Evolutionary conservation across 2,329 filamentous ascomycete genomes (phyloP), one percentile per base, ranked within the genome.

Genomic region (Mollisiaceae sp.): DNA sequence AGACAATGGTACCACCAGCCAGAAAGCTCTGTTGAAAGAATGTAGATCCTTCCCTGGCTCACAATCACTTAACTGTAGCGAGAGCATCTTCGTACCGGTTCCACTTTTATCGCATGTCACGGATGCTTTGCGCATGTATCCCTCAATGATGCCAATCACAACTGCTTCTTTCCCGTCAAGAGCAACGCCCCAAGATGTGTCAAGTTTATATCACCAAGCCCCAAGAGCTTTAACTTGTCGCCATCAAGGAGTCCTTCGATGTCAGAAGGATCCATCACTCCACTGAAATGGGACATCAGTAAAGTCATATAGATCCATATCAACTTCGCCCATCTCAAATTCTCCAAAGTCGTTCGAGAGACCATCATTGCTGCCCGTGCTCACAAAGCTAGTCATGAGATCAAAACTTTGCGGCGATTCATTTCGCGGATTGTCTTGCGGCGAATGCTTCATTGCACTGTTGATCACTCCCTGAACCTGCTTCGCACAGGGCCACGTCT

Each of bases 401-500:
- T 71, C 69, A 43, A 71, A 69, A 39, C 58, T 65, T 2, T 65
- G 64, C 14, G 68, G 70, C 35, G 65, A 66, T n/a, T 59, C 20
- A 18, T 61, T 70, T 50, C 50, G 55, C 39, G 47, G 20, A 35
- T 50, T 52, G 1, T 60, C 59, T 35, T 35, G 45, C 15, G 58
- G n/a, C 9, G 27, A 41, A 18, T 54, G 36, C 41, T 63, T 62
- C 45, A 72, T 69, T 15, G 70, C 67, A 39, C 65, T 65, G 8
- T 61, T 67, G 8, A 78, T 73, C 14, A 75, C 75, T 59, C 79
- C 77, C 36, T 75, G 72, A 9, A 83, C 79, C 67, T 82, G 81
- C 32, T 73, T 74, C 38, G 82, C 78, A 67, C 80, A 82, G 6
- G 80, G 79, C 79, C 79, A 83, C 8, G 80, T 82, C 47, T 81